phyloP scores from a whole-genome alignment of 2,329 filamentous ascomycete species.

The Penicillium brevicompactum region DNA sequence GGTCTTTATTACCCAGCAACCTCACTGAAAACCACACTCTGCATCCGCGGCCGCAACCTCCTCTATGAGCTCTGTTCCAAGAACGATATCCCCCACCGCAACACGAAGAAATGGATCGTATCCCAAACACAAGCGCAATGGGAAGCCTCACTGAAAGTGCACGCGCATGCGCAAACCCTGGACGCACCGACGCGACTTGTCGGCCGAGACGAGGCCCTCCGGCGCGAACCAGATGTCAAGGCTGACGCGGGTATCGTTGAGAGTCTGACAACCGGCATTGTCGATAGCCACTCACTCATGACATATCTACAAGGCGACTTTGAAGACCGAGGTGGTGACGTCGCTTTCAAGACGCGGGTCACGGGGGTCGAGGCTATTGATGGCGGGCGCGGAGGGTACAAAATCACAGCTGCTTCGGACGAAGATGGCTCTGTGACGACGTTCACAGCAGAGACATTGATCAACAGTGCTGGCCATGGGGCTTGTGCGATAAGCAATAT shows the following conservation, averaged over 20 bases:
- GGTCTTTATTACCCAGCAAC: constrained; percentile 83
- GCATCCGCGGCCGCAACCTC: constrained; percentile 72
- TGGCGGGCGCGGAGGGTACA: constrained; percentile 66
- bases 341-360: constrained; percentile 71
- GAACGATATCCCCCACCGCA: constrained; percentile 68
- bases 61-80: constrained; percentile 76
- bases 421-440: constrained; percentile 46
- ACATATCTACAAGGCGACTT: constrained; percentile 74
- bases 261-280: constrained; percentile 81
- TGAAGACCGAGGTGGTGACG: constrained; percentile 73
- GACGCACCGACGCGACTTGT: constrained; percentile 74
- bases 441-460: constrained; percentile 73
- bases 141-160: constrained; percentile 56
- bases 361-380: constrained; percentile 57
- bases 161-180: constrained; percentile 56
- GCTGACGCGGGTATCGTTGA: constrained; percentile 77
- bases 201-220: constrained; percentile 59
- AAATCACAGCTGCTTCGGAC: constrained; percentile 56
- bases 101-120: constrained; percentile 92
- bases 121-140: constrained; percentile 76
- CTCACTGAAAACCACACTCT: constrained; percentile 81
- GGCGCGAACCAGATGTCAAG: constrained; percentile 73
- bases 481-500: constrained; percentile 80
- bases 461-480: constrained; percentile 84
- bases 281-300: constrained; percentile 88